Evolutionary conservation across 768 basidiomycete species (phyloP).

Genomic region (Trametes elegans): DNA sequence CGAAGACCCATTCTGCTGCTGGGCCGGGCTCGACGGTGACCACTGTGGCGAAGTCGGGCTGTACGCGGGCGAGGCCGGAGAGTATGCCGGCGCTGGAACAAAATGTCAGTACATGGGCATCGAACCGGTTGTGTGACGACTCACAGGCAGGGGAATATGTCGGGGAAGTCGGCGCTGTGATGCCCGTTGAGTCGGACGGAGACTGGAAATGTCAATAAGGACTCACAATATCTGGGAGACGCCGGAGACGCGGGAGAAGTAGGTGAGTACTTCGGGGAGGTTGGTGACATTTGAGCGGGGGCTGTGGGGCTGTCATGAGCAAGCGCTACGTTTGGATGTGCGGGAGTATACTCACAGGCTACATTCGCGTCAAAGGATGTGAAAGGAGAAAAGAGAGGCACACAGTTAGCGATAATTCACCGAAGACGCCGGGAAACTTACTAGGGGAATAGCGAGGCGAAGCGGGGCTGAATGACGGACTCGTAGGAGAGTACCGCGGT

Average conservation of each 20-base stretch:
- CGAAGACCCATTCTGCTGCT: slow-evolving; percentile 40
- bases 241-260: slow-evolving; percentile 92
- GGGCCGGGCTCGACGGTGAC: slow-evolving; percentile 80
- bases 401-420: background rate
- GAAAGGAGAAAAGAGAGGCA: slow-evolving; percentile 24
- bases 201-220: background rate
- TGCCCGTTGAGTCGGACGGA: background rate
- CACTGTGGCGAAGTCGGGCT: slow-evolving; percentile 83
- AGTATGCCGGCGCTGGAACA: slow-evolving; percentile 71
- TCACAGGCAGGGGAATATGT: slow-evolving; percentile 86
- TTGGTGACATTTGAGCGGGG: slow-evolving; percentile 80
- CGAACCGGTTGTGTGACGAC: slow-evolving; percentile 30
- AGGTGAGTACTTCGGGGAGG: slow-evolving; percentile 91
- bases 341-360: slow-evolving; percentile 78
- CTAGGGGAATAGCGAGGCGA: slow-evolving; percentile 90
- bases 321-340: too few relatives aligned
- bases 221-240: slow-evolving; percentile 89
- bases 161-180: slow-evolving; percentile 78
- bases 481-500: slow-evolving; percentile 85
- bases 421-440: slow-evolving; percentile 39
- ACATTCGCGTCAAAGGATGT: slow-evolving; percentile 8
- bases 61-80: slow-evolving; percentile 83
- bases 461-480: slow-evolving; percentile 90
- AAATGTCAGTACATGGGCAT: background rate
- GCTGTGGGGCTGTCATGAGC: slow-evolving; percentile 42